Percentiles rank a stretch among this genome's conserved stretches.
These are phyloP conservation scores for Pelargonium nanum DNA, from an alignment of 345 rosid species.

Conservation along the genomic window DNA sequence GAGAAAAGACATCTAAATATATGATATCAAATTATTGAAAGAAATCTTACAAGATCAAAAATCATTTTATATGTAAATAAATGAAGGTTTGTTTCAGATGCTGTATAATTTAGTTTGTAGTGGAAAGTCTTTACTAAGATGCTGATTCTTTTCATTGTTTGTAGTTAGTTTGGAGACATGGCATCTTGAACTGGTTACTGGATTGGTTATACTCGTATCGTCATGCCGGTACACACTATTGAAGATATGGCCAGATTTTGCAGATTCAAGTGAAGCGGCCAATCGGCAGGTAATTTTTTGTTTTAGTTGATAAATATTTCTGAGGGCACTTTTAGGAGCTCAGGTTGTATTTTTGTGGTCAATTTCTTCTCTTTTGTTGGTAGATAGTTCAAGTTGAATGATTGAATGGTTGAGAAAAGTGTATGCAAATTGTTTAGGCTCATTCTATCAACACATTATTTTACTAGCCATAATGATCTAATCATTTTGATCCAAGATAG, in stretches of 20 bases:
- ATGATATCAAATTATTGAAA: no score
- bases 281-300: conserved; percentile 50
- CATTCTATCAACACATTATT: background rate
- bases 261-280: conserved; percentile 78
- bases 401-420: background rate
- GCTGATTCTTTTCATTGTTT: conserved; percentile 12
- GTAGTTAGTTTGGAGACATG: conserved; percentile 77
- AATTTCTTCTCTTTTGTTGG: no score
- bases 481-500: no score
- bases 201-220: conserved; percentile 56
- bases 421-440: background rate
- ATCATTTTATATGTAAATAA: no score
- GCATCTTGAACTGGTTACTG: conserved; percentile 68
- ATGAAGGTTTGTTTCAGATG: no score
- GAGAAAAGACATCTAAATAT: no score
- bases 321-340: background rate
- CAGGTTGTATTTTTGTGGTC: background rate
- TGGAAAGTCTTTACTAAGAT: background rate
- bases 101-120: background rate
- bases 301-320: background rate
- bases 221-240: conserved; percentile 59
- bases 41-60: no score
- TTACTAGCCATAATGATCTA: no score
- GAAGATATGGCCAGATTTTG: conserved; percentile 67
- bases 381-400: no score